Percentiles rank a stretch among this genome's conserved stretches.
Conservation (phyloP, 768 basidiomycete species). For the Lentinula sp. region DNA sequence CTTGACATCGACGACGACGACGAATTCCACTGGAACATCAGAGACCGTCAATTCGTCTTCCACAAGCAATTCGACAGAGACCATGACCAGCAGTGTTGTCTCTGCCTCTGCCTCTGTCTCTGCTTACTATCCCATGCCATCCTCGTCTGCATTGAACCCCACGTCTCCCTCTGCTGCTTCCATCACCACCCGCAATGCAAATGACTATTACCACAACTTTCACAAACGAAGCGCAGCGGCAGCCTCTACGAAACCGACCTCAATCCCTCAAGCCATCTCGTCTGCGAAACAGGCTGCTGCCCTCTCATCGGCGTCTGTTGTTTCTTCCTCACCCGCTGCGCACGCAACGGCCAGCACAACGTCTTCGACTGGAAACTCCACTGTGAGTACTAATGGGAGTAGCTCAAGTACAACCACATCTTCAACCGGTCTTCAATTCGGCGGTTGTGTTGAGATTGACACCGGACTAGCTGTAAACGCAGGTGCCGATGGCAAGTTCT, state of each 20-base stretch:
- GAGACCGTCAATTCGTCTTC: background rate
- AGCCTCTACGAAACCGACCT: background rate
- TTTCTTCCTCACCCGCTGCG: background rate
- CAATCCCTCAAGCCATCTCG: background rate
- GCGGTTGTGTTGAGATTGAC: slow-evolving; percentile 26
- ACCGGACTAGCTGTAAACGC: slow-evolving; percentile 24
- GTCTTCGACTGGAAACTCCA: too few relatives aligned
- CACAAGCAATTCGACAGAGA: background rate
- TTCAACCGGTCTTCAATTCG: slow-evolving; percentile 15
- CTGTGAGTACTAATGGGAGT: too few relatives aligned
- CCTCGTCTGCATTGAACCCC: background rate
- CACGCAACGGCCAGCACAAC: background rate
- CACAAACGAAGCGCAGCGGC: background rate
- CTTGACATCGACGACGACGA: background rate
- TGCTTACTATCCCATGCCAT: background rate
- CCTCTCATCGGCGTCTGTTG: background rate
- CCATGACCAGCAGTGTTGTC: background rate
- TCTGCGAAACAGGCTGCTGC: background rate
- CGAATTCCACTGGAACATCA: background rate
- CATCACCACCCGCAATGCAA: background rate
- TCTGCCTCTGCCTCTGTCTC: background rate
- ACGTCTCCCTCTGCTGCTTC: background rate
- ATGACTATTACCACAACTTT: background rate
- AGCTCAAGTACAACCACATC: background rate
- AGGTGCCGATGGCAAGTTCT: slow-evolving; percentile 25